Evolutionary conservation across 148 eudicot genomes (phyloP).

Genomic region (Suaeda aralocaspica): DNA sequence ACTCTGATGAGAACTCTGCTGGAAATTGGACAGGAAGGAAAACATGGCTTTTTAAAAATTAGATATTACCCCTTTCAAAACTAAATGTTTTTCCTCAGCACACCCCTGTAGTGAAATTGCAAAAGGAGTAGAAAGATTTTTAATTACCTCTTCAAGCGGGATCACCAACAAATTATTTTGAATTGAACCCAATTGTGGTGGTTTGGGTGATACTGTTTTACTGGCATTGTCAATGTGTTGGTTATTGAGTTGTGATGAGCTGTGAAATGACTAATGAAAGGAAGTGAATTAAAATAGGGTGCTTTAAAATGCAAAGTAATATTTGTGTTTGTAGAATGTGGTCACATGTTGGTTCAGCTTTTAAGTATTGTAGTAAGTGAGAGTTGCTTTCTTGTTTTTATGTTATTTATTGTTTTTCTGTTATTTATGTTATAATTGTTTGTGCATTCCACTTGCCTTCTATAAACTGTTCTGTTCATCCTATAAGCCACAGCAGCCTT

Average conservation of each 20-base stretch:
- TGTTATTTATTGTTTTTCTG: too few relatives aligned
- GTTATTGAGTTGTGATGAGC: background rate
- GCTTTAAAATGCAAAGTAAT: background rate
- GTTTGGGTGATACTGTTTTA: background rate
- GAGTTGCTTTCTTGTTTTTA: background rate
- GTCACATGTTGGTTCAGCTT: background rate
- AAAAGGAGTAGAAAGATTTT: too few relatives aligned
- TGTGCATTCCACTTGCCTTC: constrained; percentile 5
- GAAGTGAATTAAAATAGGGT: background rate
- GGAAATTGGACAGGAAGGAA: too few relatives aligned
- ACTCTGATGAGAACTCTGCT: too few relatives aligned
- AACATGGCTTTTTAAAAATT: too few relatives aligned
- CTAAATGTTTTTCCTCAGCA: too few relatives aligned
- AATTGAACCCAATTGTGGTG: background rate
- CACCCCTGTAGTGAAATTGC: too few relatives aligned
- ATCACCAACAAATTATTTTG: too few relatives aligned
- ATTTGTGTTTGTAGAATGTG: background rate
- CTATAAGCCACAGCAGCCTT: constrained; percentile 82
- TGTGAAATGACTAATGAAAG: background rate
- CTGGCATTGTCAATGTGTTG: background rate
- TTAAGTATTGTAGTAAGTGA: background rate
- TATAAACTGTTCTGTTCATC: constrained; percentile 39
- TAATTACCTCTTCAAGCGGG: too few relatives aligned
- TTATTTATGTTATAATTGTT: background rate
- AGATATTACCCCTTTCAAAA: too few relatives aligned